Evolutionary conservation across 2,329 filamentous ascomycete species (phyloP).

Genomic region (Paecilomyces dactylethromorphus): DNA sequence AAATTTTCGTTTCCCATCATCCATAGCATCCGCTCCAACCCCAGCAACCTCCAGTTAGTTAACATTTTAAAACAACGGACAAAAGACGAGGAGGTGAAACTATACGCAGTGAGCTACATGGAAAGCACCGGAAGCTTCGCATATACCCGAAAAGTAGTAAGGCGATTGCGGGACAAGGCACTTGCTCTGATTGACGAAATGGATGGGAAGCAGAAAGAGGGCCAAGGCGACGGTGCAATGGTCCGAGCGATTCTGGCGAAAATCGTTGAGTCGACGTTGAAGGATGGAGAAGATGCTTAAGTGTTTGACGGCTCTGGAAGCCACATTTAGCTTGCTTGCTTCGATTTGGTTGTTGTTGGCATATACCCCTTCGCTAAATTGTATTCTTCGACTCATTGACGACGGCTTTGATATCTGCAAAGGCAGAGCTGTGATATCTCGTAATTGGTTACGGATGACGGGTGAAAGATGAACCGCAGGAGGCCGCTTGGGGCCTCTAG

Average conservation of each 20-base stretch:
- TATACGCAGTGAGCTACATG: slow-evolving; percentile 88
- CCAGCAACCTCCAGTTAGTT: slow-evolving; percentile 60
- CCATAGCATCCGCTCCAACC: slow-evolving; percentile 72
- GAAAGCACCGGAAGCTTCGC: slow-evolving; percentile 81
- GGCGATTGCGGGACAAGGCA: slow-evolving; percentile 58
- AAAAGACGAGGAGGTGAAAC: slow-evolving; percentile 77
- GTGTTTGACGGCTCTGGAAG: background rate
- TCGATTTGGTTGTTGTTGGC: background rate
- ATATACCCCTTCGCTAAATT: background rate
- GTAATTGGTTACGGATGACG: background rate
- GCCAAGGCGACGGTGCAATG: slow-evolving; percentile 48
- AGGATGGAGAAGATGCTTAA: slow-evolving; percentile 12
- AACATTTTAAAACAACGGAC: slow-evolving; percentile 92
- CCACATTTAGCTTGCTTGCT: background rate
- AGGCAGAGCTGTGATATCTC: background rate
- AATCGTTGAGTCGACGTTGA: slow-evolving; percentile 45
- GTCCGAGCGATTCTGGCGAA: slow-evolving; percentile 64
- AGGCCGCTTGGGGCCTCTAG: background rate
- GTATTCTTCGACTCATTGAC: background rate
- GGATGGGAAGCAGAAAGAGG: slow-evolving; percentile 33
- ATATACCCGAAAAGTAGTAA: slow-evolving; percentile 67
- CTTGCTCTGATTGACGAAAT: slow-evolving; percentile 57
- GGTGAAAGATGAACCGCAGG: background rate
- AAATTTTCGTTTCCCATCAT: slow-evolving; percentile 97
- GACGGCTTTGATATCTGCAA: background rate